Percentiles rank a stretch among this genome's conserved stretches.
phyloP scores from a whole-genome alignment of 805 yeast genomes.

The Diddensiella caesifluorescens region DNA sequence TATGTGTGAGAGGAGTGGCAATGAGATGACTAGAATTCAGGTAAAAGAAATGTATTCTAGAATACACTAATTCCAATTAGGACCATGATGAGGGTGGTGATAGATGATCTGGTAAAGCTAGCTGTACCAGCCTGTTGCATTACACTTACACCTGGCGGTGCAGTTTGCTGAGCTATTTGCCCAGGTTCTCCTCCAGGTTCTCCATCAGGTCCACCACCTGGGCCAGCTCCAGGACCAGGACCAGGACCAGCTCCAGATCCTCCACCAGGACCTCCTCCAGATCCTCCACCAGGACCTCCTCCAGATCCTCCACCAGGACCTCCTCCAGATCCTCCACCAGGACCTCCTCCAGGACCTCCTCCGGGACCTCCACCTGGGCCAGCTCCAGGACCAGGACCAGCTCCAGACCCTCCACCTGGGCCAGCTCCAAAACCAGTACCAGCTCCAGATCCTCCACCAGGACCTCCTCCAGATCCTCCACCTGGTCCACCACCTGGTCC shows the following conservation, averaged over 20 bases:
- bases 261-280: conserved; percentile 2
- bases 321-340: conserved; percentile 2
- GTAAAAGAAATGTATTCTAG: too few relatives aligned
- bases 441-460: conserved; percentile 1
- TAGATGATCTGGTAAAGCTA: too few relatives aligned
- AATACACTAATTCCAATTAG: too few relatives aligned
- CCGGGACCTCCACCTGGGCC: conserved; percentile 3
- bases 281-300: conserved; percentile 5
- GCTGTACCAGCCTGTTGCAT: too few relatives aligned
- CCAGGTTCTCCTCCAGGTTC: conserved; percentile 12
- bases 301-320: conserved; percentile 9
- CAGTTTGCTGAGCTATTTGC: too few relatives aligned
- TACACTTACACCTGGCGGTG: too few relatives aligned
- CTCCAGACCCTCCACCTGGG: neutral
- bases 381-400: conserved; percentile 2
- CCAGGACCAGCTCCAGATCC: neutral
- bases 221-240: conserved; percentile 38
- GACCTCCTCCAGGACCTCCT: conserved; percentile 7
- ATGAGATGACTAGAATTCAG: too few relatives aligned
- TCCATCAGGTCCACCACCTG: conserved; percentile 51
- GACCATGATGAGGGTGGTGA: too few relatives aligned
- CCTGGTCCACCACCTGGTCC: conserved; percentile 7
- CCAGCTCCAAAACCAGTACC: conserved; percentile 1
- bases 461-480: neutral
- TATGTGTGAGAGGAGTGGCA: too few relatives aligned